Evolutionary conservation across 148 eudicot genomes (phyloP).

Genomic region (Salicornia ramosissima): DNA sequence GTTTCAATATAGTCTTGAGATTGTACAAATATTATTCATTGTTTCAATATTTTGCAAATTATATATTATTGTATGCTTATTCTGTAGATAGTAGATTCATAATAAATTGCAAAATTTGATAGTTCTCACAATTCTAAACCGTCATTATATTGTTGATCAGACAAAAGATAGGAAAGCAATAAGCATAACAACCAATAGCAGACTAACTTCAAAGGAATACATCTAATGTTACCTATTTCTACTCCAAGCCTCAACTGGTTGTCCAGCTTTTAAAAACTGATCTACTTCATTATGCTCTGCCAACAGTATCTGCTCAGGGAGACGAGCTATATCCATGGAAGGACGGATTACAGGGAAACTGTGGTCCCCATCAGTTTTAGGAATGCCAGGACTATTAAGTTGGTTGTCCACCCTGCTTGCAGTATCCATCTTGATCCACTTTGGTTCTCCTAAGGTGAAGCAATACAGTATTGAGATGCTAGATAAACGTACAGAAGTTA

Average conservation of each 20-base stretch:
- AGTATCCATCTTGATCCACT: slow-evolving; percentile 31
- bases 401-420: not conserved
- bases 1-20: no score
- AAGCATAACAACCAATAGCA: not conserved
- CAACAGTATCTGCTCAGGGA: slow-evolving; percentile 27
- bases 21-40: no score
- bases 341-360: slow-evolving; percentile 31
- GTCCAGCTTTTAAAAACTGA: slow-evolving; percentile 29
- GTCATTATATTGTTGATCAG: no score
- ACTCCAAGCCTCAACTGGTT: slow-evolving; percentile 30
- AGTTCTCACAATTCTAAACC: no score
- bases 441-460: slow-evolving; percentile 22
- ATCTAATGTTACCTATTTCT: slow-evolving; percentile 27
- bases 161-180: not conserved
- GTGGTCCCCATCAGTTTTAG: slow-evolving; percentile 9
- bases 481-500: not conserved
- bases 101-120: no score
- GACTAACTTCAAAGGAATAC: not conserved
- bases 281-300: slow-evolving; percentile 9
- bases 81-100: no score
- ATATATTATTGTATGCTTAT: no score
- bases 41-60: no score
- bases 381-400: not conserved
- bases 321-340: slow-evolving; percentile 24
- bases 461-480: not conserved